phyloP scores from a whole-genome alignment of 2,329 filamentous ascomycete species.

The Pseudocercospora pini-densiflorae region DNA sequence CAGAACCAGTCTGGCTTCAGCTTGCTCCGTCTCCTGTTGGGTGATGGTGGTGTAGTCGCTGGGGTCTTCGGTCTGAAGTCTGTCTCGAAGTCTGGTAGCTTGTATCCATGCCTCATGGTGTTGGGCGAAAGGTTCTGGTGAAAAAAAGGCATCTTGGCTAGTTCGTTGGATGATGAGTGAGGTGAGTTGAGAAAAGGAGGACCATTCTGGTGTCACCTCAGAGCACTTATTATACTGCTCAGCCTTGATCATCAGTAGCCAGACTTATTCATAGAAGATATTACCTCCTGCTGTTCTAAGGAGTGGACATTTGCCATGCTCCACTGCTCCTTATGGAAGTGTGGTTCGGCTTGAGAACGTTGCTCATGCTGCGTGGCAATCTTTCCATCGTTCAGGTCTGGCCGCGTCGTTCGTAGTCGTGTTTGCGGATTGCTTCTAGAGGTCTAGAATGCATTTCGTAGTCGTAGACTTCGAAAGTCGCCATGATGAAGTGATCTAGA shows the following conservation, averaged over 20 bases:
- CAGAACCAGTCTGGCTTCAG: slow-evolving; percentile 2
- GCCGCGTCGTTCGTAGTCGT: neutral
- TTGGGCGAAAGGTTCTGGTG: slow-evolving; percentile 8
- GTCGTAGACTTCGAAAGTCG: neutral
- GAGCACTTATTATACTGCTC: slow-evolving; percentile 5
- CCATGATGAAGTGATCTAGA: neutral
- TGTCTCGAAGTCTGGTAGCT: neutral
- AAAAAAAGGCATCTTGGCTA: slow-evolving; percentile 1
- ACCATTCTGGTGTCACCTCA: neutral
- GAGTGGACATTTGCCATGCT: slow-evolving; percentile 3
- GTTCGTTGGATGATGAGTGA: neutral
- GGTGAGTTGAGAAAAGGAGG: neutral
- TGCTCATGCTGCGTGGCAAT: slow-evolving; percentile 1
- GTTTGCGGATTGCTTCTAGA: neutral
- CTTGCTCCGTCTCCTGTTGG: slow-evolving; percentile 5
- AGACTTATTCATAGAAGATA: neutral
- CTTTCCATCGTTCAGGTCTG: neutral
- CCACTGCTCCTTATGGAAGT: slow-evolving; percentile 3
- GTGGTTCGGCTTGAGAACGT: slow-evolving; percentile 8
- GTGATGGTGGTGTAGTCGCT: neutral
- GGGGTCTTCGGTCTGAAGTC: slow-evolving; percentile 1
- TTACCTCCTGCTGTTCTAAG: slow-evolving; percentile 2
- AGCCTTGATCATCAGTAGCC: neutral
- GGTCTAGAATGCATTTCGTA: neutral
- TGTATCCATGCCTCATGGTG: slow-evolving; percentile 3